These are phyloP conservation scores for Cryptococcus neoformans DNA, from an alignment of 1,284 basidiomycete genomes.

Conservation along the genomic window DNA sequence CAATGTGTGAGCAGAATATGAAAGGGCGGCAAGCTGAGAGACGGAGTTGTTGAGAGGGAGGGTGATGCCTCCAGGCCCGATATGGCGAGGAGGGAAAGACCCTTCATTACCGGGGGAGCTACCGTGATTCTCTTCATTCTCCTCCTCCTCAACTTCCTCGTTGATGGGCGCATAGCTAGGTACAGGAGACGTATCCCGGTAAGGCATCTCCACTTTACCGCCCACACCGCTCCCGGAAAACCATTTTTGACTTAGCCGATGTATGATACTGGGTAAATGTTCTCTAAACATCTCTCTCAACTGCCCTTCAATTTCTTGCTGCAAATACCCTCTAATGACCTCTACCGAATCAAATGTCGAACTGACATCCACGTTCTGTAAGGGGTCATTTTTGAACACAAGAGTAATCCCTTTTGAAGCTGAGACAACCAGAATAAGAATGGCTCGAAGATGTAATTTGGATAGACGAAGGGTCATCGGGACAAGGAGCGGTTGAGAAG, in stretches of 20 bases:
- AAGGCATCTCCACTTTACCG: constrained; percentile 47
- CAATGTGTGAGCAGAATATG: constrained; percentile 81
- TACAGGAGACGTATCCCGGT: constrained; percentile 25
- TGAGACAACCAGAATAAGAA: constrained; percentile 96
- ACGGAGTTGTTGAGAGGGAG: constrained; percentile 73
- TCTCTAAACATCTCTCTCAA: constrained; percentile 97
- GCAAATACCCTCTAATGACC: constrained; percentile 95
- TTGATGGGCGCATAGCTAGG: constrained; percentile 49
- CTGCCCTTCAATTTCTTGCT: constrained; percentile 95
- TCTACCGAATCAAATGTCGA: constrained; percentile 98
- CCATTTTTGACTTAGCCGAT: constrained; percentile 93
- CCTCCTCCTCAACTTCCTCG: constrained; percentile 49
- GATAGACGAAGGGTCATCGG: constrained; percentile 98
- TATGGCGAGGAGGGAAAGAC: constrained; percentile 30
- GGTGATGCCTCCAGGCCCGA: constrained; percentile 55
- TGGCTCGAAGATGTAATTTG: constrained; percentile 87
- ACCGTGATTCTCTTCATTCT: constrained; percentile 26
- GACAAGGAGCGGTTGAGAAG: constrained; percentile 88
- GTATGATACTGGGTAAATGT: constrained; percentile 95
- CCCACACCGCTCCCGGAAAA: constrained; percentile 46
- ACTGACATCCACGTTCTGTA: constrained; percentile 96
- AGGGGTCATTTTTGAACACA: constrained; percentile 99
- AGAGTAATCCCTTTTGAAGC: constrained; percentile 97
- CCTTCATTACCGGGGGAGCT: constrained; percentile 21
- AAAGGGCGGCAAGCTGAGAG: constrained; percentile 77